A percentile compares a stretch with the other conserved stretches of the same genome.
phyloP scores from a whole-genome alignment of 306 rosid genomes.

The Dalbergia oliveri region DNA sequence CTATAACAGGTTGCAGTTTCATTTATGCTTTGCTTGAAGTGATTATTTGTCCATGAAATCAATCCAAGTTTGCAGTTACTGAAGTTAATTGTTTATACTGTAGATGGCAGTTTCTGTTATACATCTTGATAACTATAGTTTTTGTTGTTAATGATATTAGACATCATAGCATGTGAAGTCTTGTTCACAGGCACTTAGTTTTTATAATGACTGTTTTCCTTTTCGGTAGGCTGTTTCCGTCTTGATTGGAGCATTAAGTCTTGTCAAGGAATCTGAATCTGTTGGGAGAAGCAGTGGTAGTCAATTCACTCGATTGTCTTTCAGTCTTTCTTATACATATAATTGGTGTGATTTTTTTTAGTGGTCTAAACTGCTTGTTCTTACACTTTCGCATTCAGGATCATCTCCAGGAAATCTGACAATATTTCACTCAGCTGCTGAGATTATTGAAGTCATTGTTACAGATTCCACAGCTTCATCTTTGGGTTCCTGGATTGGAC shows the following conservation, averaged over 20 bases:
- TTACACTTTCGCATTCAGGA: constrained; percentile 65
- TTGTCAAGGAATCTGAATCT: constrained; percentile 82
- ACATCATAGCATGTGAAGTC: constrained; percentile 29
- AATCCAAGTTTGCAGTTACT: constrained; percentile 8
- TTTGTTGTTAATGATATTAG: constrained; percentile 32
- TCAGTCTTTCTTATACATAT: constrained; percentile 22
- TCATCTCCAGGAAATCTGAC: constrained; percentile 85
- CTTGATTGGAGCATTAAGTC: constrained; percentile 83
- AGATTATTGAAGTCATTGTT: constrained; percentile 96
- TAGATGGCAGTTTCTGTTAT: constrained; percentile 10
- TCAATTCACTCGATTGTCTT: constrained; percentile 39
- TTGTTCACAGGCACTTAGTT: constrained; percentile 37
- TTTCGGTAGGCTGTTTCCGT: constrained; percentile 75
- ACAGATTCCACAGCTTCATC: constrained; percentile 90
- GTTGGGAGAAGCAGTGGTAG: constrained; percentile 72
- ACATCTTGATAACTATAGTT: constrained; percentile 25
- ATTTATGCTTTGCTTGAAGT: constrained; percentile 27
- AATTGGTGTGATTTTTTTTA: constrained; percentile 24
- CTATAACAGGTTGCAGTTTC: constrained; percentile 9
- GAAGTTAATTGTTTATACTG: neutral
- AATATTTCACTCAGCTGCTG: constrained; percentile 94
- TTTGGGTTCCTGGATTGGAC: constrained; percentile 88
- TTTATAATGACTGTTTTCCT: constrained; percentile 25
- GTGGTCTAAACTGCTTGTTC: constrained; percentile 42
- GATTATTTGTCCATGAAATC: constrained; percentile 34